Evolutionary conservation across 768 basidiomycete species (phyloP).

Genomic region (Nevesoporus exiguus): DNA sequence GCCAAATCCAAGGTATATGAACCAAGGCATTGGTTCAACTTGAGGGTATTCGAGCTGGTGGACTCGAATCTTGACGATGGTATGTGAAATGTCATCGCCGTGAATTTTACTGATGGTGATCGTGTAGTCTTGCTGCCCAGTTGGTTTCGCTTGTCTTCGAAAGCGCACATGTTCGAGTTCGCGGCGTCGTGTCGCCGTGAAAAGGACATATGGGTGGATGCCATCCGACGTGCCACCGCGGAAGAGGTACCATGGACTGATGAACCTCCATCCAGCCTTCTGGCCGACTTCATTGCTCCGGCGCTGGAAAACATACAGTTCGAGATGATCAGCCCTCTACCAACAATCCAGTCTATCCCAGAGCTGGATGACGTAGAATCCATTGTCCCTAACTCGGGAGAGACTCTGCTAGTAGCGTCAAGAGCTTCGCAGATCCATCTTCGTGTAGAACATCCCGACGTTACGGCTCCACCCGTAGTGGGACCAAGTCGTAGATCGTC

Average conservation of each 20-base stretch:
- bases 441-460: conserved; percentile 17
- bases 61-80: conserved; percentile 73
- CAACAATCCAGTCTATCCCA: conserved; percentile 58
- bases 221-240: conserved; percentile 52
- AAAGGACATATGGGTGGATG: conserved; percentile 81
- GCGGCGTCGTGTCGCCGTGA: conserved; percentile 82
- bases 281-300: conserved; percentile 39
- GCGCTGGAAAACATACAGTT: conserved; percentile 37
- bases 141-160: conserved; percentile 70
- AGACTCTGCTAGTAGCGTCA: conserved; percentile 1
- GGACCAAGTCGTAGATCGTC: conserved; percentile 56
- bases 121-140: conserved; percentile 70
- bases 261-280: conserved; percentile 64
- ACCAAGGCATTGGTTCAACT: conserved; percentile 82
- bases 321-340: conserved; percentile 40
- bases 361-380: conserved; percentile 35
- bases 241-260: conserved; percentile 47
- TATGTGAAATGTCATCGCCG: conserved; percentile 39
- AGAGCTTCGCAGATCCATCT: conserved; percentile 17
- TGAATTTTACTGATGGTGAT: conserved; percentile 5
- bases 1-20: conserved; percentile 79
- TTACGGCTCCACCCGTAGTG: conserved; percentile 6
- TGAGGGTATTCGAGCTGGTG: conserved; percentile 66
- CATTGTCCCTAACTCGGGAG: conserved; percentile 4
- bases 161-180: conserved; percentile 77